Conservation (phyloP, 805 yeast genomes). For the Yarrowia yakushimensis region DNA sequence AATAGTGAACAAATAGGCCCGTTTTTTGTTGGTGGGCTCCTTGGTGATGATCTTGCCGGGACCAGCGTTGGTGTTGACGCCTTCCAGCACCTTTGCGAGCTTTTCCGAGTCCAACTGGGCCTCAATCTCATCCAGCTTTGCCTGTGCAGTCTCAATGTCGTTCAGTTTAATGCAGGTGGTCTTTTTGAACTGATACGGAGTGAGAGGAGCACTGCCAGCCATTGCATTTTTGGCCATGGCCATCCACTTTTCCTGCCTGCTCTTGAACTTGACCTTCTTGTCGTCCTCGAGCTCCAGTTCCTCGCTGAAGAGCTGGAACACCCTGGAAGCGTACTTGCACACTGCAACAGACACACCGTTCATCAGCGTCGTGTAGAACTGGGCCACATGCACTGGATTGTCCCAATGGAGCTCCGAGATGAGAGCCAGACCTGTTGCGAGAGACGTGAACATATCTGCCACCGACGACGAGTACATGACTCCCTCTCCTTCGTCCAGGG, state of each 20-base stretch:
- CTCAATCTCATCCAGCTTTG: constrained; percentile 49
- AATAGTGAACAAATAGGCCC: constrained; percentile 52
- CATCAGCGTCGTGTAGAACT: constrained; percentile 56
- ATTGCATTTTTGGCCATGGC: constrained; percentile 39
- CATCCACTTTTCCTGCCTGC: constrained; percentile 39
- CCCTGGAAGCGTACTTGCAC: constrained; percentile 35
- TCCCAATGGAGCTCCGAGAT: constrained; percentile 63
- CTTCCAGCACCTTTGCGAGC: constrained; percentile 44
- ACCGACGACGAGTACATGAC: constrained; percentile 56
- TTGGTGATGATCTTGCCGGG: constrained; percentile 32
- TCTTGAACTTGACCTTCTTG: constrained; percentile 19
- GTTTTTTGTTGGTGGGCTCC: neutral
- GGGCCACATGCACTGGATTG: constrained; percentile 58
- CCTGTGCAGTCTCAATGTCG: constrained; percentile 49
- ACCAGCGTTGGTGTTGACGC: constrained; percentile 36
- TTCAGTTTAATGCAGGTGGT: constrained; percentile 75
- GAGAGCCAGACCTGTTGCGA: constrained; percentile 55
- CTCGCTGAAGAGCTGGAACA: constrained; percentile 33
- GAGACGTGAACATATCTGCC: constrained; percentile 60
- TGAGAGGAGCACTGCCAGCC: constrained; percentile 38
- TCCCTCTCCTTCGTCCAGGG: constrained; percentile 44
- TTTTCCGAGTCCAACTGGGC: constrained; percentile 55
- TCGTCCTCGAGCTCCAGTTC: constrained; percentile 32
- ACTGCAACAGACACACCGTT: constrained; percentile 62
- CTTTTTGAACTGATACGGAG: constrained; percentile 56